Percentiles rank a stretch among this genome's conserved stretches.
Conservation (phyloP, 768 basidiomycete species). For the Butyriboletus loyo region DNA sequence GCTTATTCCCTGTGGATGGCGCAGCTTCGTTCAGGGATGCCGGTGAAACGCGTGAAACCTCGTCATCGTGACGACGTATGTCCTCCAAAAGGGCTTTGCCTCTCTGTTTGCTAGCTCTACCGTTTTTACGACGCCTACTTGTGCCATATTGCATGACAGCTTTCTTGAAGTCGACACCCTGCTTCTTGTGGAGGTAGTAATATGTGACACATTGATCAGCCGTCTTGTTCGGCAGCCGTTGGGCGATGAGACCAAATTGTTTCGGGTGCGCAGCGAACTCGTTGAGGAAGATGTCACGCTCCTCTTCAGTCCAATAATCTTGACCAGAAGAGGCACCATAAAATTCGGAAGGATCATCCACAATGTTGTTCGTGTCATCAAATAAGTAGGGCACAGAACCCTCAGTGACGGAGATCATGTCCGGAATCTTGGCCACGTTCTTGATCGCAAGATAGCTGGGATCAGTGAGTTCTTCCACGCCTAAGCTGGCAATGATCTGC, state of each 20-base stretch:
- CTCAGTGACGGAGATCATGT: constrained; percentile 76
- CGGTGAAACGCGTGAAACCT: constrained; percentile 29
- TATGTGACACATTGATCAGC: constrained; percentile 86
- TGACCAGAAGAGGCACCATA: constrained; percentile 72
- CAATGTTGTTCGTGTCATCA: constrained; percentile 82
- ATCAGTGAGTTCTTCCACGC: constrained; percentile 90
- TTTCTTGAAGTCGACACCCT: constrained; percentile 78
- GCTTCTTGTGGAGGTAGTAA: constrained; percentile 95
- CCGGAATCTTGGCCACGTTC: constrained; percentile 86
- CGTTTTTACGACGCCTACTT: constrained; percentile 59
- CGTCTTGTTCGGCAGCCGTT: constrained; percentile 78
- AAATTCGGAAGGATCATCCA: constrained; percentile 74
- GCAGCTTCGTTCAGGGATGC: constrained; percentile 19
- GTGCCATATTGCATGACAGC: constrained; percentile 65
- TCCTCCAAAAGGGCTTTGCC: constrained; percentile 80
- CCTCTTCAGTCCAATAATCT: constrained; percentile 84
- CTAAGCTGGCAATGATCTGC: constrained; percentile 92
- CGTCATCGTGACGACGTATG: constrained; percentile 72
- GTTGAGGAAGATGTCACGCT: constrained; percentile 74
- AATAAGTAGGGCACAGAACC: constrained; percentile 61
- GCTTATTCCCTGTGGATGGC: constrained; percentile 36
- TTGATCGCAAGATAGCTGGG: constrained; percentile 81
- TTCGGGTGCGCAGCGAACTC: constrained; percentile 86
- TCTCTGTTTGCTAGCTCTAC: constrained; percentile 68
- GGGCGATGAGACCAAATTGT: constrained; percentile 92